Conservation (phyloP, 441 rosid genomes). For the Dalechampia spathulata region DNA sequence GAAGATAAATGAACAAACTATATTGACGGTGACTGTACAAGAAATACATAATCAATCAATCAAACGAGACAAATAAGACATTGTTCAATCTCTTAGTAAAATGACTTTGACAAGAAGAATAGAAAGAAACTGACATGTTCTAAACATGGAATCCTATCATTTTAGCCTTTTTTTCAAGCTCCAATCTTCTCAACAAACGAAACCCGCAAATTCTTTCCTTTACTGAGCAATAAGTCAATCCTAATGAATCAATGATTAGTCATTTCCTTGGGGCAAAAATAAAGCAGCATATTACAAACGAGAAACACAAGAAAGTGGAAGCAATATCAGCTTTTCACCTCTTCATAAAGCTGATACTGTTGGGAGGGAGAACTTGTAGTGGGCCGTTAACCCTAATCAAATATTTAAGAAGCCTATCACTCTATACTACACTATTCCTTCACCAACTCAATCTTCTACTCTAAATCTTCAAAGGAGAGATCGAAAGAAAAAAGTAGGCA, state of each 20-base stretch:
- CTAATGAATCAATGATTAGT: slow-evolving; percentile 25
- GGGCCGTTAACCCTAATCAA: slow-evolving; percentile 3
- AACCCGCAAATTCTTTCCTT: neutral
- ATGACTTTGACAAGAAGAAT: neutral
- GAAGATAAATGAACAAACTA: neutral
- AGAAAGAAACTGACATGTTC: neutral
- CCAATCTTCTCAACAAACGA: neutral
- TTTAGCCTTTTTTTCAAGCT: neutral
- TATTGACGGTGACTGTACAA: neutral
- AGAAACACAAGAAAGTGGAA: slow-evolving; percentile 26
- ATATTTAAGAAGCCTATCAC: slow-evolving; percentile 13
- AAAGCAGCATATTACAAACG: slow-evolving; percentile 21
- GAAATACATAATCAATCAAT: neutral
- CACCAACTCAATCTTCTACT: slow-evolving; percentile 3
- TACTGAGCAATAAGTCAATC: slow-evolving; percentile 5
- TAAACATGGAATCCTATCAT: neutral
- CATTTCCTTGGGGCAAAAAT: slow-evolving; percentile 14
- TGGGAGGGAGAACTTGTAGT: slow-evolving; percentile 14
- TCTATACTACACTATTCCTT: slow-evolving; percentile 3
- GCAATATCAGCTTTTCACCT: slow-evolving; percentile 22
- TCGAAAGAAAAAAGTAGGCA: neutral
- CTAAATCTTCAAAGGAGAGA: slow-evolving; percentile 2
- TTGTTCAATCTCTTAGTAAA: neutral
- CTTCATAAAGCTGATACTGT: slow-evolving; percentile 4
- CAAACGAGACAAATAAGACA: neutral